Evolutionary conservation across 768 basidiomycete genomes (phyloP), one percentile per base, ranked within the genome.

Genomic region (Xerocomellus dryophilus): DNA sequence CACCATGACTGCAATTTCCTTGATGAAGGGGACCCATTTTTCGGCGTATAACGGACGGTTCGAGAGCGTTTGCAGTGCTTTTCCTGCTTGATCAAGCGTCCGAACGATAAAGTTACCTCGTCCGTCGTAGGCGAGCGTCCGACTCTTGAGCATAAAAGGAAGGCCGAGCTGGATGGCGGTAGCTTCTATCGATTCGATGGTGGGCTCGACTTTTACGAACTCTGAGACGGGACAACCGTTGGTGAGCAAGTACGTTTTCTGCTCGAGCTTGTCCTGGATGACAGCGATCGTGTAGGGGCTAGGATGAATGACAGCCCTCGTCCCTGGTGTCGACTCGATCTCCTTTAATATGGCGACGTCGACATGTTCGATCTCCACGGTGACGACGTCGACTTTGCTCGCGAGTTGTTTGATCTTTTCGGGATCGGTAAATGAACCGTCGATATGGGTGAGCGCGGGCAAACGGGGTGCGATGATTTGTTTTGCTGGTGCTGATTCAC

Each of bases 361-460:
- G 56, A 99, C 93, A 64, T 99, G 97, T 72, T 99, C 96, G 32
- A 98, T 98, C 76, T 99, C 96, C 47, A 96, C 85, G 0, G 96
- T 98, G 45, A 98, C 75, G 32, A 98, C 75, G 63, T 98, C 89
- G 29, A 89, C 94, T 66, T 84, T 84, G 12, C 69, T 57, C 0
- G 94, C 93, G 35, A 99, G 81, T 58, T 89, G 80, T 40, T 76
- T 78, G 61, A 99, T 96, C 65, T 88, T 86, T 12, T 71, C 73
- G 0, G 88, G 80, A 65, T 94, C 87, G 23, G 87, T 73, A 73
- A 97, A 98, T 5, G 92, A 87, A 43, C 96, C 96, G 62, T 98
- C 89, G 62, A 95, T 74, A 65, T 98, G 96, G 10, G 63, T 46
- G 66, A 78, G 66, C 60, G 71, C 54, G 1, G 82, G 71, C 3